Percentiles rank a stretch among this genome's conserved stretches.
Evolutionary conservation across 106 monocot species (phyloP).

Genomic region (Allium cepa): DNA sequence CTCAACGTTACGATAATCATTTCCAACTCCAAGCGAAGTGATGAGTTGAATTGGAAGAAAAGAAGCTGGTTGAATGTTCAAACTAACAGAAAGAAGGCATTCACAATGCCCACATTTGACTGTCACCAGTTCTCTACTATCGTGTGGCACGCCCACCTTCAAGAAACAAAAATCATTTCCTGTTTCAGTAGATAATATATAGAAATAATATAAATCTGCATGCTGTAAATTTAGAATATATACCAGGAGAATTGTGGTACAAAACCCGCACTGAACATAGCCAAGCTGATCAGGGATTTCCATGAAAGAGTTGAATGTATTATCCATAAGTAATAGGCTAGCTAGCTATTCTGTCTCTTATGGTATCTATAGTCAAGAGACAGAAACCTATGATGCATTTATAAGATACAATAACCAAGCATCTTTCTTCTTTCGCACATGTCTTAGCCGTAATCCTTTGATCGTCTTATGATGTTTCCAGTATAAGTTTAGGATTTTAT

Average conservation of each 20-base stretch:
- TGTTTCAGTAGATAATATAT: neutral
- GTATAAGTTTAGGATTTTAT: neutral
- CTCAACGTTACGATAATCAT: constrained; percentile 1
- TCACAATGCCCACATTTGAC: constrained; percentile 84
- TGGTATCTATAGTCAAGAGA: neutral
- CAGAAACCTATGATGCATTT: neutral
- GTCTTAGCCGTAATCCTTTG: neutral
- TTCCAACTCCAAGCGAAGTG: constrained; percentile 20
- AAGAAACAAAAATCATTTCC: neutral
- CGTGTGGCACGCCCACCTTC: constrained; percentile 82
- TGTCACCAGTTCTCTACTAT: constrained; percentile 56
- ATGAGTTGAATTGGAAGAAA: constrained; percentile 46
- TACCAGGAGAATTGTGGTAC: constrained; percentile 75
- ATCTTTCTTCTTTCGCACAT: neutral
- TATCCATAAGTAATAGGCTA: neutral
- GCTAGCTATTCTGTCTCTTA: neutral
- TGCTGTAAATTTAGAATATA: neutral
- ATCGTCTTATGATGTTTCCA: neutral
- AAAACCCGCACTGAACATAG: constrained; percentile 88
- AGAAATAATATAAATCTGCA: neutral
- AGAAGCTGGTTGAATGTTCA: constrained; percentile 25
- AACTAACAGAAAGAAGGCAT: constrained; percentile 67
- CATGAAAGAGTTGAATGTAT: constrained; percentile 37
- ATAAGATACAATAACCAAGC: neutral
- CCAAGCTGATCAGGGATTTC: constrained; percentile 72